Conservation (phyloP, 2,329 filamentous ascomycete species). For the Ophiostoma tasmaniense region DNA sequence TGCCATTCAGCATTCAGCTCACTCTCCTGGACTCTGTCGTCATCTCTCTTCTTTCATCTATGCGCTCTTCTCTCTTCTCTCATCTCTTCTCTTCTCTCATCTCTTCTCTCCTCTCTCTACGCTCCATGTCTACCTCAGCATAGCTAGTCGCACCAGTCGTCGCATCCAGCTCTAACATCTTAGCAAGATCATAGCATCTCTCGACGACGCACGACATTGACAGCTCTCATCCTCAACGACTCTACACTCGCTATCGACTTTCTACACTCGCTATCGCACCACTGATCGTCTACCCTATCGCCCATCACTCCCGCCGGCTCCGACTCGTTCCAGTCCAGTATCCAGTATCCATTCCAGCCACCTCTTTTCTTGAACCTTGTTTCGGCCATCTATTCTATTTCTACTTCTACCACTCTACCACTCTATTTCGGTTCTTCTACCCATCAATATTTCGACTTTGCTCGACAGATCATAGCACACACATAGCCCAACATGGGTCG, state of each 20-base stretch:
- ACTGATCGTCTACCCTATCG: background rate
- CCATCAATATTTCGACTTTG: no score
- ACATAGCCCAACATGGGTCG: constrained; percentile 39
- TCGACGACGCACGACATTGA: background rate
- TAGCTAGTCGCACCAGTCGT: no score
- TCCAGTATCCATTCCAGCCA: background rate
- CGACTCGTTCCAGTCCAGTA: background rate
- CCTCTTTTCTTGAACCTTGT: background rate
- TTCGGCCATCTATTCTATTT: background rate
- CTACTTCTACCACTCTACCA: no score
- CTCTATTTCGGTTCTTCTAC: no score
- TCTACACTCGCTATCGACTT: background rate
- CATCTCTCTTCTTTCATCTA: background rate
- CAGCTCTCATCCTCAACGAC: background rate
- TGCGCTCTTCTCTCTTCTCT: no score
- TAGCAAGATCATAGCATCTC: background rate
- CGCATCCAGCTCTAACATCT: no score
- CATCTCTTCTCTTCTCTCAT: background rate
- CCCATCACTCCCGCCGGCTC: background rate
- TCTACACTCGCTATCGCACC: background rate
- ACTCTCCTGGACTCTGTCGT: no score
- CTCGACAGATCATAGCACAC: no score
- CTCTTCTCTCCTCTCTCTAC: no score
- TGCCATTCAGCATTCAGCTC: no score
- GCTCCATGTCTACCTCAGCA: no score